Percentiles rank a stretch among this genome's conserved stretches.
Conservation (phyloP, 345 rosid genomes). For the Eutrema heterophyllum region DNA sequence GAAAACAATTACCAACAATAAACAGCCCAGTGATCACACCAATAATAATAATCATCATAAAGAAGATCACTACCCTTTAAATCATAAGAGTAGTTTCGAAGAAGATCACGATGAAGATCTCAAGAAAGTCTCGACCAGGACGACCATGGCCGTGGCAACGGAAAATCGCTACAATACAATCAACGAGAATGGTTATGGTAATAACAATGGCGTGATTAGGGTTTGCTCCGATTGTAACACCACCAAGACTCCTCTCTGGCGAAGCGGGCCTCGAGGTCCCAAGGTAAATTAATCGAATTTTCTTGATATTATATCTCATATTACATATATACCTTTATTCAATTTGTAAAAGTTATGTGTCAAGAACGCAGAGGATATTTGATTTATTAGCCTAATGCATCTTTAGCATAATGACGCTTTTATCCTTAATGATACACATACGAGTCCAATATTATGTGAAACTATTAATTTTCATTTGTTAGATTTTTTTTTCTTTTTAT, state of each 20-base stretch:
- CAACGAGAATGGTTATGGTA: constrained; percentile 26
- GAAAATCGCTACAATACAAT: constrained; percentile 13
- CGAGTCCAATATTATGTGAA: not conserved
- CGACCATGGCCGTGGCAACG: not conserved
- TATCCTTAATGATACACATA: not conserved
- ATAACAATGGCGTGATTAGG: constrained; percentile 31
- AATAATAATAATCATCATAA: not conserved
- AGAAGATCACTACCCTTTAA: not conserved
- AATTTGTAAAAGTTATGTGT: not conserved
- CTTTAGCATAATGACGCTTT: not conserved
- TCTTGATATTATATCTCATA: not conserved
- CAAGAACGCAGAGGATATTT: not conserved
- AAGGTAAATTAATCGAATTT: constrained; percentile 46
- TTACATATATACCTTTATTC: not conserved
- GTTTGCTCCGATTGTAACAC: constrained; percentile 89
- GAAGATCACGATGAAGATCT: constrained; percentile 21
- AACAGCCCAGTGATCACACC: constrained; percentile 7
- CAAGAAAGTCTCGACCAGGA: constrained; percentile 21
- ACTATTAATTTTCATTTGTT: not conserved
- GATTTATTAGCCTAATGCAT: not conserved
- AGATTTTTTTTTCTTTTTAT: not conserved
- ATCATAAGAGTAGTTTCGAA: constrained; percentile 17
- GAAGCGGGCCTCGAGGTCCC: constrained; percentile 95
- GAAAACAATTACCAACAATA: constrained; percentile 55
- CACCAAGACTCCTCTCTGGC: constrained; percentile 96